Base-by-base conservation (phyloP, 2,329 filamentous ascomycete genomes). In the Trichoderma simmonsii region DNA sequence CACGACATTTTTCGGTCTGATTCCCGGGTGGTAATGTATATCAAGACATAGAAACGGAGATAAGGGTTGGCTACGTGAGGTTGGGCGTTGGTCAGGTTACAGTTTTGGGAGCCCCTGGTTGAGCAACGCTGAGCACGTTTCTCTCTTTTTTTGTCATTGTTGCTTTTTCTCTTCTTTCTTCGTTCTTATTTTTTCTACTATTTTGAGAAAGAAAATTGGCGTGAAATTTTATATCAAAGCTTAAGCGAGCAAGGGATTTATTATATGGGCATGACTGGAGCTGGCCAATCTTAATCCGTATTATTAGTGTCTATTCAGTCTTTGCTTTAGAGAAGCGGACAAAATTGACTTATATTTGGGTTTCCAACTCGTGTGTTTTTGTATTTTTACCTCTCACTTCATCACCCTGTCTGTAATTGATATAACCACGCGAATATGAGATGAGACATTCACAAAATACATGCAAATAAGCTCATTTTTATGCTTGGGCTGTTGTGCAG, bases 21-120 rank as follows among this genome's bases (percentile, higher is more conserved):
- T 72, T 74, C 66, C 71, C 59, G 75, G 75, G 75, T 73, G 74
- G 73, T 74, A 75, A 76, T 76, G 75, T 76, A 75, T 75, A 76
- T 74, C 73, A 75, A 73, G 70, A 69, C 71, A 75, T 75, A 73
- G 76, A 67, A 70, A 65, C 54, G 61, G 59, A 48, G 36, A 70
- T 36, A 30, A 61, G 62, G 66, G 57, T 67, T 66, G 71, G 68
- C 56, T 66, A 59, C 39, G 51, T 59, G 54, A 67, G 62, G 59
- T 67, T 56, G 68, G 73, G 75, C 73, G 75, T 76, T 76, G 67
- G 73, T 64, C 64, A 28, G 65, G 57, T 51, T n/a, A 51, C 32
- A 63, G 48, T 70, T 39, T 39, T 65, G 48, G n/a, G 32, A 26
- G 43, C 34, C 9, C 9, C n/a, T 57, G 60, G 71, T 62, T 65